These are phyloP conservation scores for Hydrangea macrophylla DNA, from an alignment of 148 eudicot species.

Conservation along the genomic window DNA sequence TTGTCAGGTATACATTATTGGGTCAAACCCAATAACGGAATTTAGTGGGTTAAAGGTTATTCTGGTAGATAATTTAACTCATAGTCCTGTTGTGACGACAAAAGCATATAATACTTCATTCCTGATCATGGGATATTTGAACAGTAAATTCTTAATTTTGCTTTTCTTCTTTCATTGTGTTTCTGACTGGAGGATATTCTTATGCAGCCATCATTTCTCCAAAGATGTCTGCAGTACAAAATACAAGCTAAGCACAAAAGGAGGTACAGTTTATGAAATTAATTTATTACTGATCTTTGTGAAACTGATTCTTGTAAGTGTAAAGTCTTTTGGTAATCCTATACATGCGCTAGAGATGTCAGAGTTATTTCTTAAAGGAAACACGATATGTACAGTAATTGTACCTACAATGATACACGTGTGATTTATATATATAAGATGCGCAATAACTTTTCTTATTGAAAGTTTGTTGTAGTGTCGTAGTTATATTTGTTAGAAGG, in stretches of 20 bases:
- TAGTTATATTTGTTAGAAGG: too few species aligned
- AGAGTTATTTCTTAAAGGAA: too few species aligned
- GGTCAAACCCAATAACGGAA: background rate
- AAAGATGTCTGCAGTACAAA: constrained; percentile 85
- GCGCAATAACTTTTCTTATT: too few species aligned
- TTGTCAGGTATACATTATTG: background rate
- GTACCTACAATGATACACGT: too few species aligned
- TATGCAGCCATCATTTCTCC: constrained; percentile 84
- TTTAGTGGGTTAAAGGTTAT: background rate
- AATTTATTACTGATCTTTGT: constrained; percentile 2
- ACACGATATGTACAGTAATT: too few species aligned
- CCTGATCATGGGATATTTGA: background rate
- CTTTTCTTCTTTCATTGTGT: background rate
- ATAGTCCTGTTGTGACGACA: too few species aligned
- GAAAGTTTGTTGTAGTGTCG: too few species aligned
- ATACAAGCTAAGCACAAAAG: constrained; percentile 59
- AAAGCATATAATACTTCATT: background rate
- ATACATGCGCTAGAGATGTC: background rate
- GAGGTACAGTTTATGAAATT: constrained; percentile 39
- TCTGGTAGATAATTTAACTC: too few species aligned
- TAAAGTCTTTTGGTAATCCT: background rate
- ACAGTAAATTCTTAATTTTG: background rate
- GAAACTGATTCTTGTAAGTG: background rate
- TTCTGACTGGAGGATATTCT: constrained; percentile 29
- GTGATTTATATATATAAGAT: too few species aligned